Evolutionary conservation across 305 asterid species (phyloP), one percentile per base, ranked within the genome.

Genomic region (Solanum hybrid): DNA sequence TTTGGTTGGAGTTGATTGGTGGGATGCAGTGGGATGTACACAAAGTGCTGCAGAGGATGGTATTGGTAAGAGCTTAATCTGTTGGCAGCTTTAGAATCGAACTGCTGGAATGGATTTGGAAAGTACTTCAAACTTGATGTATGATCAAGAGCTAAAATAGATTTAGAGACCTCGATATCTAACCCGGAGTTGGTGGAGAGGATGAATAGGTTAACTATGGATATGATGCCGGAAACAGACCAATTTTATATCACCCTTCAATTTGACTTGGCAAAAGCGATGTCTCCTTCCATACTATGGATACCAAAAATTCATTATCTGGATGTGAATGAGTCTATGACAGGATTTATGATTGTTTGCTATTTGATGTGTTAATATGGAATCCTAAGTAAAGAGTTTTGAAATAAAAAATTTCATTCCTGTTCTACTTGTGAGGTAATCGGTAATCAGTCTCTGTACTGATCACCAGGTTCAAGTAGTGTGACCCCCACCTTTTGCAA

Each of bases 11-110:
- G 98, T 96, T 94, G 99, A 97, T 94, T 97, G 99, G 99, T 96
- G 99, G 99, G 99, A 97, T 97, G 99, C 99, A 56, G 98, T 97
- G 89, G 99, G 99, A 91, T 97, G 99, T 89, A 97, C 99, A 35
- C 99, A 97, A 92, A 96, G 99, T 91, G 99, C 99, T 56, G 98
- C 99, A 13, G 99, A 97, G 95, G 98, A 96, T 92, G 98, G 98
- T 87, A 96, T 97, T 90, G 99, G 99, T 97, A 96, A 91, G 93
- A 77, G 86, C 79, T 78, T 72, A 32, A 27, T 77, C 14, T 84
- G 87, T 17, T 84, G 75, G 42, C 17, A 51, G 87, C 27, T 51
- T 51, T 84, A 31, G 40, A 29, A 84, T 34, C 7, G 20, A 84
- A 51, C 75, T 51, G 75, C 75, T 84, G 87, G 36, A 80, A 84